phyloP scores from a whole-genome alignment of 2,329 filamentous ascomycete species.

The Samsoniella hepiali region DNA sequence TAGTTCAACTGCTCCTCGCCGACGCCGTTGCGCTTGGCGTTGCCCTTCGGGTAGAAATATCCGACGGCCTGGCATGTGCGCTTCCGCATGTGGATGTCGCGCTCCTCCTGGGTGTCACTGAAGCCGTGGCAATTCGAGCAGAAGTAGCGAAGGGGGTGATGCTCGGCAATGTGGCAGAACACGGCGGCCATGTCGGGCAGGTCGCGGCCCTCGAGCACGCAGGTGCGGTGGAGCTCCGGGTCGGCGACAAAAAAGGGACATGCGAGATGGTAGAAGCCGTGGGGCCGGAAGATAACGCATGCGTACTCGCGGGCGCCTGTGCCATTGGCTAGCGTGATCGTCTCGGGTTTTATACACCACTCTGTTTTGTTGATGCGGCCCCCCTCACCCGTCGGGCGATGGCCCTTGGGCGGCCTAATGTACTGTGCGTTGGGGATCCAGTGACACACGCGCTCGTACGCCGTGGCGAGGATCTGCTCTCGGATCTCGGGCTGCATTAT shows the following conservation, averaged over 20 bases:
- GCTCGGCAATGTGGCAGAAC: not conserved
- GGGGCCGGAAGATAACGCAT: not conserved
- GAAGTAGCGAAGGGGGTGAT: not conserved
- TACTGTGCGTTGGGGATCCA: not conserved
- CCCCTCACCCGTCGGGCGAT: not conserved
- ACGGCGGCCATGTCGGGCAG: not conserved
- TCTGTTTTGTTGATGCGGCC: not conserved
- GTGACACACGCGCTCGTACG: not conserved
- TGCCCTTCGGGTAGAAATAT: not conserved
- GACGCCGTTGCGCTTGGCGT: slow-evolving; percentile 5
- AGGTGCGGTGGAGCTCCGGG: not conserved
- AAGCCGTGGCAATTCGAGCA: too few relatives aligned
- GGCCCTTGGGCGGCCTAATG: not conserved
- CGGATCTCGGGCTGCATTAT: not conserved
- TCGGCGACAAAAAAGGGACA: slow-evolving; percentile 10
- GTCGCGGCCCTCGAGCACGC: slow-evolving; percentile 2
- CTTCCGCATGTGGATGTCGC: too few relatives aligned
- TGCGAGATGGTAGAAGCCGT: slow-evolving; percentile 5
- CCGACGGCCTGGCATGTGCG: not conserved
- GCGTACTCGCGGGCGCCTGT: not conserved
- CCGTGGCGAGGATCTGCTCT: not conserved
- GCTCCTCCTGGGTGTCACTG: not conserved
- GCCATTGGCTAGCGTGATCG: not conserved
- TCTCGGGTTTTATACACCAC: not conserved
- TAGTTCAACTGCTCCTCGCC: not conserved